Percentiles rank a stretch among this genome's conserved stretches.
Conservation (phyloP, 2,329 filamentous ascomycete genomes). For the Arachnomyces sp. region DNA sequence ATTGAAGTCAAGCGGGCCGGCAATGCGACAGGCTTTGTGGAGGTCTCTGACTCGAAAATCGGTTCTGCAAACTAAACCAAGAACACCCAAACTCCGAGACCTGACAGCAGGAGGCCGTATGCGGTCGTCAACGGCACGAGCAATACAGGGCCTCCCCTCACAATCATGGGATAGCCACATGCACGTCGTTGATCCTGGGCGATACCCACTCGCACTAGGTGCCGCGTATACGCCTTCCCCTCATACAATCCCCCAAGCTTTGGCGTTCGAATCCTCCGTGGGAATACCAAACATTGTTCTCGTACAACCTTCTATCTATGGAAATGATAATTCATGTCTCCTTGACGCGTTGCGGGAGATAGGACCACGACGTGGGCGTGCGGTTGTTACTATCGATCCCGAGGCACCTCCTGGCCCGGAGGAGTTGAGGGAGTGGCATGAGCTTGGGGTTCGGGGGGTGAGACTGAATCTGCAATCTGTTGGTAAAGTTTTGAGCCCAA, state of each 20-base stretch:
- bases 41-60: too few relatives aligned
- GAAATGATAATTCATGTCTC: conserved; percentile 51
- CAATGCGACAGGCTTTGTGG: too few relatives aligned
- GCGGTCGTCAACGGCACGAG: too few relatives aligned
- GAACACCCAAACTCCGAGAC: too few relatives aligned
- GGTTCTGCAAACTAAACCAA: too few relatives aligned
- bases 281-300: conserved; percentile 50
- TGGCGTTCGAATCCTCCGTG: conserved; percentile 43
- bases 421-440: conserved; percentile 47
- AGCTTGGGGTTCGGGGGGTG: conserved; percentile 50
- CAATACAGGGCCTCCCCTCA: conserved; percentile 21
- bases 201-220: conserved; percentile 40
- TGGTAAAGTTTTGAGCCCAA: conserved; percentile 32
- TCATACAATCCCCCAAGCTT: conserved; percentile 45
- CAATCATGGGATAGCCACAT: conserved; percentile 54
- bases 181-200: conserved; percentile 50
- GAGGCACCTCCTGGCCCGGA: conserved; percentile 26
- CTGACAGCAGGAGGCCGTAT: too few relatives aligned
- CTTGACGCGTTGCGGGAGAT: conserved; percentile 46
- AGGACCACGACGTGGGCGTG: conserved; percentile 44
- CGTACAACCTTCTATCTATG: conserved; percentile 56
- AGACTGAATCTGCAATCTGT: conserved; percentile 52
- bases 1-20: too few relatives aligned
- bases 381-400: conserved; percentile 50
- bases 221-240: conserved; percentile 46